Evolutionary conservation across 306 rosid genomes (phyloP).

Genomic region (apple (Malus domestica)): DNA sequence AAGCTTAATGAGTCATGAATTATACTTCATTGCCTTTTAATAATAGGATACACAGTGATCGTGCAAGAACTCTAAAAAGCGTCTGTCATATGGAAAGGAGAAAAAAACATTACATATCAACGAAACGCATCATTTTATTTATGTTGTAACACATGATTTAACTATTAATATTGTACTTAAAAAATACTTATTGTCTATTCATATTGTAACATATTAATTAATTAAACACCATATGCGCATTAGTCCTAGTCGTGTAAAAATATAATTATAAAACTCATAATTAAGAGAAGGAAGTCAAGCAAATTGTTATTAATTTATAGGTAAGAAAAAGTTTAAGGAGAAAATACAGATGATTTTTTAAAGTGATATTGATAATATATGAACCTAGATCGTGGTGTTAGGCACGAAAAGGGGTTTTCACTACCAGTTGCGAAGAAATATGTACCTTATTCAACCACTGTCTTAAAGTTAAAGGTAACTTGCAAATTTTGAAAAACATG

Average conservation of each 20-base stretch:
- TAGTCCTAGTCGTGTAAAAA: not conserved
- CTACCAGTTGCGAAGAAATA: not conserved
- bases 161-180: too few species aligned
- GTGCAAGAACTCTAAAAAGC: not conserved
- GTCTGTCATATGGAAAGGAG: too few species aligned
- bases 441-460: not conserved
- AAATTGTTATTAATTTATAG: not conserved
- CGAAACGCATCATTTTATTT: too few species aligned
- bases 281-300: not conserved
- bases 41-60: too few species aligned
- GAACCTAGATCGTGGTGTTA: not conserved
- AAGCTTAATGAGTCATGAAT: not conserved
- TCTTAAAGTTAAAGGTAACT: not conserved
- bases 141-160: too few species aligned
- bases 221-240: too few species aligned
- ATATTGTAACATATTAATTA: too few species aligned
- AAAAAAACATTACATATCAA: too few species aligned
- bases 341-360: not conserved
- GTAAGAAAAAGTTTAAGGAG: not conserved
- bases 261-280: not conserved
- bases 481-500: conserved; percentile 9
- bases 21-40: not conserved
- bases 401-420: not conserved
- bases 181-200: too few species aligned
- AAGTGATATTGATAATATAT: not conserved